These are phyloP conservation scores for Phalaenopsis hybrid DNA, from an alignment of 116 monocot genomes.

Conservation along the genomic window DNA sequence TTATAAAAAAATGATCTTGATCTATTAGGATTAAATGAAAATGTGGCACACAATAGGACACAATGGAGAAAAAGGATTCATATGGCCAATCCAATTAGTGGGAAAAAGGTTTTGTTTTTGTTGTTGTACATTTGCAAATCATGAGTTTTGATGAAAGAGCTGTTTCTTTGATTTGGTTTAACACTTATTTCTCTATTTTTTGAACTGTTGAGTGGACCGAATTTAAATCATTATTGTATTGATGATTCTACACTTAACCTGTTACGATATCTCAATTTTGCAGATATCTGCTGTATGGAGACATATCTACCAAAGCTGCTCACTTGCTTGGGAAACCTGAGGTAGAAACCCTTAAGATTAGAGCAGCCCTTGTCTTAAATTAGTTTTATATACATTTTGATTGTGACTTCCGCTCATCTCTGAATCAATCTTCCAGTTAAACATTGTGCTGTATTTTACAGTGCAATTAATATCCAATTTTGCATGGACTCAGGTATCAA, in stretches of 20 bases:
- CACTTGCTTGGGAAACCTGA: slow-evolving; percentile 68
- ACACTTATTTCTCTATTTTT: background rate
- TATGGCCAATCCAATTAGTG: too few species aligned
- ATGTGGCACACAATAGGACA: too few species aligned
- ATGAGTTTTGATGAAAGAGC: too few species aligned
- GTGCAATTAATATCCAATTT: background rate
- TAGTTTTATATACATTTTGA: slow-evolving; percentile 1
- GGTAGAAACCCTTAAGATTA: slow-evolving; percentile 30
- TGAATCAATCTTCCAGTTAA: background rate
- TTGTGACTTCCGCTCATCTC: background rate
- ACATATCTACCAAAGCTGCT: slow-evolving; percentile 87
- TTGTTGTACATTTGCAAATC: too few species aligned
- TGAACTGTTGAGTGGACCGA: background rate
- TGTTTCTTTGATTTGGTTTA: too few species aligned
- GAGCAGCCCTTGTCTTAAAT: background rate
- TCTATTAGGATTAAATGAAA: too few species aligned
- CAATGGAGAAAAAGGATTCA: too few species aligned
- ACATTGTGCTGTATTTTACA: background rate
- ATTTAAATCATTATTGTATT: background rate
- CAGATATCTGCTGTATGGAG: slow-evolving; percentile 83
- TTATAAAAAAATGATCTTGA: too few species aligned
- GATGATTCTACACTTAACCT: background rate
- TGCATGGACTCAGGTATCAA: slow-evolving; percentile 41
- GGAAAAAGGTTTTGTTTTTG: too few species aligned
- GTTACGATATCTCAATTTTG: slow-evolving; percentile 7